phyloP scores from a whole-genome alignment of 306 rosid genomes.

The Vigna reflexopilosa region DNA sequence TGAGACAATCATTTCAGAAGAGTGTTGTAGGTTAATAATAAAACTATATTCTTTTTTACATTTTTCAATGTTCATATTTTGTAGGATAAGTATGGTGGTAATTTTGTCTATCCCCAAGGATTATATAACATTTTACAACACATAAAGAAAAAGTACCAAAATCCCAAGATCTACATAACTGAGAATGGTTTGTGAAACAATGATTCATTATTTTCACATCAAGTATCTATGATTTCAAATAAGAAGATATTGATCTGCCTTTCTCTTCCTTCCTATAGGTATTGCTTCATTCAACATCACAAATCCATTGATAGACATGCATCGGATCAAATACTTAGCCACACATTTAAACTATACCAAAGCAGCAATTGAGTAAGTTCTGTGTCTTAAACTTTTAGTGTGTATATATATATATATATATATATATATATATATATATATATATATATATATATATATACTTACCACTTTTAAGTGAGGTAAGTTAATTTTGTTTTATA shows the following conservation, averaged over 20 bases:
- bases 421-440: not conserved
- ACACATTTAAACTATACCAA: not conserved
- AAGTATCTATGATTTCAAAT: not conserved
- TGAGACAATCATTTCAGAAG: slow-evolving; percentile 12
- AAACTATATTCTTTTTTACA: not conserved
- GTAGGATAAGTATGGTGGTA: not conserved
- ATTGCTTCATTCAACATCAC: not conserved
- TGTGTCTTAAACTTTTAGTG: not conserved
- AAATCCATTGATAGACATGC: not conserved
- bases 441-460: too few relatives aligned
- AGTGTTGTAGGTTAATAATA: not conserved
- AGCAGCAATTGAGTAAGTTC: slow-evolving; percentile 15
- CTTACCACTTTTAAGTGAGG: not conserved
- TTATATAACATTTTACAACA: slow-evolving; percentile 36
- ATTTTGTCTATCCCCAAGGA: slow-evolving; percentile 44
- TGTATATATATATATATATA: too few relatives aligned
- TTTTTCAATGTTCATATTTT: slow-evolving; percentile 4
- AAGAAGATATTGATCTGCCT: not conserved
- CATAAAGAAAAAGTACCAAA: slow-evolving; percentile 37
- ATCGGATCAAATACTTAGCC: not conserved
- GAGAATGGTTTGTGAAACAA: slow-evolving; percentile 47
- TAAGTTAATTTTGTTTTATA: not conserved
- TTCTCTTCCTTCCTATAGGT: not conserved
- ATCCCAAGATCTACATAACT: slow-evolving; percentile 47
- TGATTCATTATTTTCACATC: not conserved